Evolutionary conservation across 306 rosid genomes (phyloP).

Genomic region (Acacia melanoxylon): DNA sequence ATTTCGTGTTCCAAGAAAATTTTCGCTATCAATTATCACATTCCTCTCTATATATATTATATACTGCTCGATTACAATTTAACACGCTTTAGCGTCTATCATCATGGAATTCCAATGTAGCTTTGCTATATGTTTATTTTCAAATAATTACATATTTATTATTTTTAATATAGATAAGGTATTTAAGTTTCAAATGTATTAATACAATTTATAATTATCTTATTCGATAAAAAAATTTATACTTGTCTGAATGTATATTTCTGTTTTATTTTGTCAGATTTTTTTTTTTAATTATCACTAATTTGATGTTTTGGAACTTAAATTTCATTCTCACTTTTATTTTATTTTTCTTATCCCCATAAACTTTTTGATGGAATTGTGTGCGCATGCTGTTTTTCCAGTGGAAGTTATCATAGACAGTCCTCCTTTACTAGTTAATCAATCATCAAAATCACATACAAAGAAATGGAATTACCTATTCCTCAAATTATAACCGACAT

Average conservation of each 20-base stretch:
- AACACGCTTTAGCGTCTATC: neutral
- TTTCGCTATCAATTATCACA: neutral
- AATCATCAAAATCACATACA: slow-evolving; percentile 10
- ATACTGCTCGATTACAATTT: neutral
- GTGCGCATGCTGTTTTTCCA: slow-evolving; percentile 18
- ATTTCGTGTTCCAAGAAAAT: neutral
- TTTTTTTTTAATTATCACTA: no score
- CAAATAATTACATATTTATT: no score
- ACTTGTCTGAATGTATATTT: neutral
- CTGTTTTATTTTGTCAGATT: no score
- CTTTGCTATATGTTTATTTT: neutral
- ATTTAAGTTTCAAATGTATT: no score
- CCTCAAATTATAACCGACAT: neutral
- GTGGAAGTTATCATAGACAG: slow-evolving; percentile 23
- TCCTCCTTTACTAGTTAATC: slow-evolving; percentile 4
- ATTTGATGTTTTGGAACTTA: neutral
- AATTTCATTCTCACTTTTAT: neutral
- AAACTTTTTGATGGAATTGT: slow-evolving; percentile 7
- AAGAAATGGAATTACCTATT: neutral
- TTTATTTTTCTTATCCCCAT: slow-evolving; percentile 15
- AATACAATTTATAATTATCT: no score
- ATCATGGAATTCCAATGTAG: neutral
- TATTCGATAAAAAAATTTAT: no score
- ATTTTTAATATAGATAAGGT: no score
- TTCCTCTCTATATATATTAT: neutral